A percentile compares a stretch with the other conserved stretches of the same genome.
Conservation (phyloP, 2,329 filamentous ascomycete species). For the Fusarium decemcellulare region DNA sequence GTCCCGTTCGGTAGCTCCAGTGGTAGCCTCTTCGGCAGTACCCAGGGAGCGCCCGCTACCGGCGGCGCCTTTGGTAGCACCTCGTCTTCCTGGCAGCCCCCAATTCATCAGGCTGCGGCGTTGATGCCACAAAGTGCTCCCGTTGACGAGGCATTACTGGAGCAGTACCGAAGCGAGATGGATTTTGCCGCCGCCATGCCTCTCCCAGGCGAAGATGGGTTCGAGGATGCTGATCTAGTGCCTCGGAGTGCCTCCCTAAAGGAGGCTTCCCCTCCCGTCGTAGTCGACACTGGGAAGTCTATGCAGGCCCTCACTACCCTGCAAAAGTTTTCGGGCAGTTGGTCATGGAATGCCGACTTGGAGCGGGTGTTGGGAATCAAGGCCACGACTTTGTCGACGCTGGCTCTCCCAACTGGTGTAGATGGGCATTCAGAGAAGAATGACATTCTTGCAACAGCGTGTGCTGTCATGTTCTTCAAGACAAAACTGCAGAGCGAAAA, state of each 20-base stretch:
- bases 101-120: slow-evolving; percentile 1
- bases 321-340: slow-evolving; percentile 59
- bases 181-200: slow-evolving; percentile 6
- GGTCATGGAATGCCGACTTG: slow-evolving; percentile 50
- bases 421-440: slow-evolving; percentile 5
- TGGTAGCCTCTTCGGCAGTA: not conserved
- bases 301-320: slow-evolving; percentile 61
- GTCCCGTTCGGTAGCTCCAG: not conserved
- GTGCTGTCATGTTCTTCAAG: slow-evolving; percentile 58
- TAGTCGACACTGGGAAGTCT: slow-evolving; percentile 5
- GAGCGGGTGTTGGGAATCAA: slow-evolving; percentile 44
- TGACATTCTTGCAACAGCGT: slow-evolving; percentile 47
- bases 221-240: not conserved
- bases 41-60: not conserved
- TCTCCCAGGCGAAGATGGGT: not conserved
- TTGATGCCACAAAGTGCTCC: not conserved
- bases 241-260: not conserved
- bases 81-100: not conserved
- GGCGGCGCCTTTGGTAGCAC: slow-evolving; percentile 8
- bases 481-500: slow-evolving; percentile 57
- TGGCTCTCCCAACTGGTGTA: slow-evolving; percentile 17
- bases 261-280: not conserved
- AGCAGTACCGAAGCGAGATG: slow-evolving; percentile 16
- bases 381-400: slow-evolving; percentile 1
- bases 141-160: not conserved